Evolutionary conservation across 106 monocot genomes (phyloP).

Genomic region (Xerophyta viscosa): DNA sequence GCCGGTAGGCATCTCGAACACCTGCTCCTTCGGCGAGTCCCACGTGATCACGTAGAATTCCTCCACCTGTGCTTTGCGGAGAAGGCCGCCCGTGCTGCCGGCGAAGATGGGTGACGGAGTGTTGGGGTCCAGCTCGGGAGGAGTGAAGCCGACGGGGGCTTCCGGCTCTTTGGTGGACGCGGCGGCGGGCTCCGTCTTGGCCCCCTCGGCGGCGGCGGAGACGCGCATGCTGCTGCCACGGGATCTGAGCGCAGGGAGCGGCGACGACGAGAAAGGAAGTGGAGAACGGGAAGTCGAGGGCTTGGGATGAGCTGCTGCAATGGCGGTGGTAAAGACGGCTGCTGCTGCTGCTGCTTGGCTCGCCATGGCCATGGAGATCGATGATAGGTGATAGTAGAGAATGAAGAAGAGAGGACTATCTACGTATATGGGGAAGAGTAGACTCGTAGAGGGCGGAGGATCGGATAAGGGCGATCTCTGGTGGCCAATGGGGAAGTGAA

Average conservation of each 20-base stretch:
- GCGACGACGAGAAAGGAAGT: slow-evolving; percentile 1
- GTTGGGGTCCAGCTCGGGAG: slow-evolving; percentile 86
- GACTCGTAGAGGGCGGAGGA: no score
- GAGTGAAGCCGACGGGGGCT: slow-evolving; percentile 70
- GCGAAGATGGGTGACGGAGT: slow-evolving; percentile 93
- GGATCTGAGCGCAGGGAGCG: no score
- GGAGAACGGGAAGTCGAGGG: slow-evolving; percentile 10
- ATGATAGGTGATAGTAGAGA: slow-evolving; percentile 9
- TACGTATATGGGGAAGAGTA: no score
- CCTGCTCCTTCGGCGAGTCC: slow-evolving; percentile 89
- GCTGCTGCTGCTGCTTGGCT: slow-evolving; percentile 1
- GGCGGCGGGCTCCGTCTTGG: not conserved
- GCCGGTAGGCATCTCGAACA: slow-evolving; percentile 97
- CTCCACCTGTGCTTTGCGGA: slow-evolving; percentile 90
- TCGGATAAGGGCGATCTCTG: slow-evolving; percentile 48
- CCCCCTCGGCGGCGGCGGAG: not conserved
- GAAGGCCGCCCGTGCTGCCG: slow-evolving; percentile 90
- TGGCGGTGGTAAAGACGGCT: slow-evolving; percentile 1
- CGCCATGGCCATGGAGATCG: not conserved
- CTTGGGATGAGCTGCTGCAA: slow-evolving; percentile 12
- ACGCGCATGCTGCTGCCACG: slow-evolving; percentile 9
- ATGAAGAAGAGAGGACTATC: no score
- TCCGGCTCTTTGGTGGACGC: slow-evolving; percentile 5
- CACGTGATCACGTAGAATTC: slow-evolving; percentile 98
- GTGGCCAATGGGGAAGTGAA: slow-evolving; percentile 39